Percentiles rank a stretch among this genome's conserved stretches.
Conservation (phyloP, 1,284 basidiomycete genomes). For the Pterulicium gracile region DNA sequence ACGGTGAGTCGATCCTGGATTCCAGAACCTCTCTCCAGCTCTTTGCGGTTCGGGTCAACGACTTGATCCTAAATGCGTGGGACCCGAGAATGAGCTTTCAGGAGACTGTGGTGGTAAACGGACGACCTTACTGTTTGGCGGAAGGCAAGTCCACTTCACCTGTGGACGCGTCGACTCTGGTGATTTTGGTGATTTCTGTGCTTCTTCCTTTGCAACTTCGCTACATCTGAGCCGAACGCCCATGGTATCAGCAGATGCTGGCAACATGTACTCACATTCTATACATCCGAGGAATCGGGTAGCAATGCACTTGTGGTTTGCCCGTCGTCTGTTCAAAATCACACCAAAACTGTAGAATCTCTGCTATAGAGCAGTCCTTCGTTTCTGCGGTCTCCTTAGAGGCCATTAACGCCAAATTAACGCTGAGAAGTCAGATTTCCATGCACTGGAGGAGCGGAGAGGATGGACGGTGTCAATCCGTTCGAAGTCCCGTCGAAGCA, state of each 20-base stretch:
- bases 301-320: slow-evolving; percentile 39
- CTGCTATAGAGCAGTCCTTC: slow-evolving; percentile 44
- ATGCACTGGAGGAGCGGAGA: too few species aligned
- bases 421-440: too few species aligned
- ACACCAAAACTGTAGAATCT: slow-evolving; percentile 65
- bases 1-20: too few species aligned
- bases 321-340: slow-evolving; percentile 25
- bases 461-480: too few species aligned
- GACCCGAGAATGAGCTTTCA: slow-evolving; percentile 14
- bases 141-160: slow-evolving; percentile 51
- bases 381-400: slow-evolving; percentile 5
- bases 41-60: too few species aligned
- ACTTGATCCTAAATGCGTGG: slow-evolving; percentile 7
- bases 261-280: slow-evolving; percentile 56
- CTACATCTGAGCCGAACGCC: too few species aligned
- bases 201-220: too few species aligned
- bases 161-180: slow-evolving; percentile 45
- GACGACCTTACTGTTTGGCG: slow-evolving; percentile 25
- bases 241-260: too few species aligned
- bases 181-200: slow-evolving; percentile 55
- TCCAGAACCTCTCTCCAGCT: too few species aligned
- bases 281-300: slow-evolving; percentile 63
- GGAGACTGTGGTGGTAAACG: slow-evolving; percentile 20
- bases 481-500: too few species aligned
- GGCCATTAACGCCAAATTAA: background rate